Base-by-base conservation (phyloP, 768 basidiomycete species). In the Hypsizygus marmoreus region DNA sequence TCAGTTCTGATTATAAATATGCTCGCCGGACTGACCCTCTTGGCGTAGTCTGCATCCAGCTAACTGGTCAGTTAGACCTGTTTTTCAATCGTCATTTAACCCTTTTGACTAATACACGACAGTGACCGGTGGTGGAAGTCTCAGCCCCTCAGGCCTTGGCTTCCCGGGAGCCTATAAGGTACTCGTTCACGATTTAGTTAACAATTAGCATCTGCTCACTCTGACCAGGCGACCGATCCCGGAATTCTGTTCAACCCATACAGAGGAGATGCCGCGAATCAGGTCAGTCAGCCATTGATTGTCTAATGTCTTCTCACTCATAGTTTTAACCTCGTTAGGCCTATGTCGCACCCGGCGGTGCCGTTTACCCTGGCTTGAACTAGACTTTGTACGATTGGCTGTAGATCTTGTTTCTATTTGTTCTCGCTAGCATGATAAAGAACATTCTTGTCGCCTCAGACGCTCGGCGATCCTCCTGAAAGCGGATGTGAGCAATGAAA, bases 151-250 rank as follows among this genome's bases (percentile, higher is more conserved):
- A 16, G 67, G 68, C 25, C 55, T 71, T 10, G 59, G 61, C 41
- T 71, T 71, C 65, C 68, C 68, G 17, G 68, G 68, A 23, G 49
- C 65, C 7, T 71, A 70, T 54, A 62, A 55, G 47, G 68, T 64
- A 42, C 13, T 12, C 34, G 28, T 20, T 36, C 10, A 37, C n/a
- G 35, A 9, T 19, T 30, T 34, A 4, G 5, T 22, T 8, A n/a
- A 7, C 20, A 23, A 11, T 16, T 3, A 7, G 24, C 26, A 29
- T 17, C 24, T 16, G 30, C 4, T 11, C 14, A 12, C 11, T n/a
- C 26, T 39, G 19, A 32, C 34, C 19, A 68, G 65, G 62, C 62
- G 12, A 66, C 63, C 9, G 69, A 71, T 40, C 61, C 62, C 8
- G 68, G 68, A 25, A 67, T 70, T 49, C 57, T 53, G 25, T 68